phyloP scores from a whole-genome alignment of 805 yeast genomes.

The Torulaspora delbrueckii region DNA sequence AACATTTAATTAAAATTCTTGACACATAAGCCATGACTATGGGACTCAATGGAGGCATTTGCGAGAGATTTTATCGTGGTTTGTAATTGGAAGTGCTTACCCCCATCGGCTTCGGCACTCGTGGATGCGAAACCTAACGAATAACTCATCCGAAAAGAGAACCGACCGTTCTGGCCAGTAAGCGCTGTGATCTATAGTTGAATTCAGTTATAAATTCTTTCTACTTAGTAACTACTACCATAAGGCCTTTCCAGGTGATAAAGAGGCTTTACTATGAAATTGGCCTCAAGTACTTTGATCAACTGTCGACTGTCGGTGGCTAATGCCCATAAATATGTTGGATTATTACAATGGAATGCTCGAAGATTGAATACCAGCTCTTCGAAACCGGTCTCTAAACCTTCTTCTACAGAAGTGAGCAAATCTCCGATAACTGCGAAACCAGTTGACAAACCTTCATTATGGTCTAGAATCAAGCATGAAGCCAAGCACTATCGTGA shows the following conservation, averaged over 20 bases:
- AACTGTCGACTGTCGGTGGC: neutral
- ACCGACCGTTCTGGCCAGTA: neutral
- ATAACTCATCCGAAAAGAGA: neutral
- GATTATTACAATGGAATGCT: neutral
- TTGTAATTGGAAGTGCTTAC: neutral
- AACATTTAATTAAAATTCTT: too few species aligned
- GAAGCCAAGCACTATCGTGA: slow-evolving; percentile 92
- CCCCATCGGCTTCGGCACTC: neutral
- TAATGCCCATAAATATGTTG: neutral
- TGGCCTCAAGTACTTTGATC: neutral
- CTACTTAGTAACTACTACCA: neutral
- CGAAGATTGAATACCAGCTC: slow-evolving; percentile 2
- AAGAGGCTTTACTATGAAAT: neutral
- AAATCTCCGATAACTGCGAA: slow-evolving; percentile 1
- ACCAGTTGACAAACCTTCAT: slow-evolving; percentile 26
- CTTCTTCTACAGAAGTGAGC: neutral
- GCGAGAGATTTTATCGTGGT: neutral
- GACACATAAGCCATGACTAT: neutral
- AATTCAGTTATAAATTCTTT: too few species aligned
- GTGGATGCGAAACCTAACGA: neutral
- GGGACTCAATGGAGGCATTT: neutral
- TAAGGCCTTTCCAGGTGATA: neutral
- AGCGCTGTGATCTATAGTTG: neutral
- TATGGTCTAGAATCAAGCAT: slow-evolving; percentile 84
- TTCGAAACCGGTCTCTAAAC: neutral